Evolutionary conservation across 2,329 filamentous ascomycete species (phyloP), one percentile per base, ranked within the genome.

Genomic region (Samsoniella hepiali): DNA sequence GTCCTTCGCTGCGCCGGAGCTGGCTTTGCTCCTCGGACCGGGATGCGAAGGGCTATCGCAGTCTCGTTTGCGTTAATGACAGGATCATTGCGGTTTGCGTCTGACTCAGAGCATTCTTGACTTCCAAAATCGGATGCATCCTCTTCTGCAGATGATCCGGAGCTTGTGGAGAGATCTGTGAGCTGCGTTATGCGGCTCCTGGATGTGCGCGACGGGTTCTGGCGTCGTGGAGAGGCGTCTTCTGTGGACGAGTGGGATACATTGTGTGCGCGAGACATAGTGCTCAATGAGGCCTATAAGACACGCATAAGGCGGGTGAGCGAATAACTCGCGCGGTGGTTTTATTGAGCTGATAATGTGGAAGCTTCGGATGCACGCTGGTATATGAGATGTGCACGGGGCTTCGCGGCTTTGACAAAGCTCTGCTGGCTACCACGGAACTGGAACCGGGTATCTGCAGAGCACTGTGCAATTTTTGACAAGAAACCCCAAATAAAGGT

Each of bases 241-340:
- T 58, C 22, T 10, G 32, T 34, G 15, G 47, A 40, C 15, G 57
- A 15, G 6, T 42, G 40, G 27, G 56, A 32, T 2, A 56, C 31
- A 47, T 59, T 54, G 49, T 56, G 62, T n/a, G 62, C 60, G 29
- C 40, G 55, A 47, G 50, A 56, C 56, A 63, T 63, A 40, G 15
- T 29, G 47, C 31, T 32, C 9, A 9, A 38, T 15, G 27, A 6
- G 15, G 5, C 27, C 5, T 32, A 8, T 8, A 4, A 9, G 3
- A 32, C 45, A 29, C 31, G 47, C 47, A 42, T 3, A 11, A 1
- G 32, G 22, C 5, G 51, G 8, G 15, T 34, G n/a, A n/a, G 3
- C 2, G 2, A 45, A 22, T 2, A 6, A 7, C 5, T 17, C 29
- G 13, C 3, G 27, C 27, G 11, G 13, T 36, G 10, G 17, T 27